Evolutionary conservation across 2,329 filamentous ascomycete genomes (phyloP), one percentile per base, ranked within the genome.

Genomic region (Alternaria brassicicola): DNA sequence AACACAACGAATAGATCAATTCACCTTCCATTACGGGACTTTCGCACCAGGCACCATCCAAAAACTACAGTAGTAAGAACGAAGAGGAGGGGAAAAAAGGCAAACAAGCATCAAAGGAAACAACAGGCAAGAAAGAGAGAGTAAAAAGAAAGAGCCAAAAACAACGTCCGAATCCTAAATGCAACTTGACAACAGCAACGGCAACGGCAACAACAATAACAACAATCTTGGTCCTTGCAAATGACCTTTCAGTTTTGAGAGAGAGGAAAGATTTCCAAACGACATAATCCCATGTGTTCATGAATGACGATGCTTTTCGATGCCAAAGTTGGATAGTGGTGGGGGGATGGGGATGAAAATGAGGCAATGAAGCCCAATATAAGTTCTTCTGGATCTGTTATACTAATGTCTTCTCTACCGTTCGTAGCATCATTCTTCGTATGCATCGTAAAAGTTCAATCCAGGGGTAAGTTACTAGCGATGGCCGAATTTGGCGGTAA

Each of bases 381-480:
- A 58, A 46, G n/a, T 58, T 69, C 55, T 58, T 69, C 55, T 70
- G 65, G 66, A 67, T 75, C 67, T 61, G 64, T 75, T 47, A 33
- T 47, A 47, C 43, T 47, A 47, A 30, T 47, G 43, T 47, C 43
- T 47, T 47, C 69, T 77, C 75, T 77, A 77, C 74, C 66, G 67
- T 75, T 75, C 74, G 72, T 76, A 70, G 74, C 73, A 72, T 76
- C 74, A 74, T 76, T 75, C 74, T 71, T 76, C 74, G 72, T 76
- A 76, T 73, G 67, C 73, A 71, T 76, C 74, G 69, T 73, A 71
- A 73, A 67, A 65, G 39, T 31, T 73, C 69, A 68, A 71, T 75
- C 71, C 71, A 65, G 66, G 60, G 41, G 59, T 57, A n/a, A n/a
- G n/a, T n/a, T n/a, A n/a, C n/a, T n/a, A n/a, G n/a, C n/a, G n/a